phyloP scores from a whole-genome alignment of 768 basidiomycete species.

The Auricularia sp. region DNA sequence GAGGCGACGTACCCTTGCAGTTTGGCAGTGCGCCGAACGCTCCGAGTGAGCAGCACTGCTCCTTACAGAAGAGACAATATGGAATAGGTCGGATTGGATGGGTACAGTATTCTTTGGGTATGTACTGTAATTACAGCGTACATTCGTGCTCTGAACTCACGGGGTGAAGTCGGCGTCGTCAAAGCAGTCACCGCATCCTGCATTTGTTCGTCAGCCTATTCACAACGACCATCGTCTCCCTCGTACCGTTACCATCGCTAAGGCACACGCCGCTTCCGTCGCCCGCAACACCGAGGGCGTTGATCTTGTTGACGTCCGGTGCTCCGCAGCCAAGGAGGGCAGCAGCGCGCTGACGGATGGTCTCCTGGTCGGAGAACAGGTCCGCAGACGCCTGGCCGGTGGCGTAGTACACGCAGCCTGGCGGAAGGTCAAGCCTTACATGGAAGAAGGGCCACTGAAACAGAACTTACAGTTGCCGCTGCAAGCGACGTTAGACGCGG shows the following conservation, averaged over 20 bases:
- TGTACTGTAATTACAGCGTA: no score
- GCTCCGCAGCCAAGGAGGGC: background rate
- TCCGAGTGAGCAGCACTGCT: no score
- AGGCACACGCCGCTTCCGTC: background rate
- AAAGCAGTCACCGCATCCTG: background rate
- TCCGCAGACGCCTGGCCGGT: background rate
- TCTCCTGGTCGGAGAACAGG: background rate
- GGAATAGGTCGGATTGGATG: no score
- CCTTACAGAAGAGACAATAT: no score
- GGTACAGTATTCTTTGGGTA: no score
- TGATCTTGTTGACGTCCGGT: background rate
- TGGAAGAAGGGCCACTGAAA: background rate
- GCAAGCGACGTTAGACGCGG: background rate
- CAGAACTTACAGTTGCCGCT: background rate
- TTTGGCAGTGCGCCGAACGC: no score
- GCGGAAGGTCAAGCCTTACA: background rate
- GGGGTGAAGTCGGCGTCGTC: background rate
- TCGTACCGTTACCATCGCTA: background rate
- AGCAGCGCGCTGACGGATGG: background rate
- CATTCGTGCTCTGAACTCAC: background rate
- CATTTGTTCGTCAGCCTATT: background rate
- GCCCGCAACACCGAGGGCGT: background rate
- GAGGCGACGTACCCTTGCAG: no score
- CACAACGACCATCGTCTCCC: background rate
- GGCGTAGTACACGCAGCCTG: background rate